phyloP scores from a whole-genome alignment of 805 yeast genomes.

The Hanseniaspora lachancei region DNA sequence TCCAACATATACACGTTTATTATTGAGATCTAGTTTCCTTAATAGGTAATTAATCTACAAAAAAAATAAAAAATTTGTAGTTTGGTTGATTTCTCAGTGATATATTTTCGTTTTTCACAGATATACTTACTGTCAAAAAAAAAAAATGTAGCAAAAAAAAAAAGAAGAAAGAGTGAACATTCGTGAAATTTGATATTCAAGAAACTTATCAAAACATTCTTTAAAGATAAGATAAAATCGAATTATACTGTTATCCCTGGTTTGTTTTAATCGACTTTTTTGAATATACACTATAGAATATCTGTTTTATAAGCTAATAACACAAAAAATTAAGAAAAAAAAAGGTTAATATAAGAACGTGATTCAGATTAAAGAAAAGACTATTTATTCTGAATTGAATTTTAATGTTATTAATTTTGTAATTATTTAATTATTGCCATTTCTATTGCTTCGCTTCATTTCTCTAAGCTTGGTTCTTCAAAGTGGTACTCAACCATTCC shows the following conservation, averaged over 20 bases:
- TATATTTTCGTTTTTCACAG: no score
- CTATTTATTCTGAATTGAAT: neutral
- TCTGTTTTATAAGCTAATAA: neutral
- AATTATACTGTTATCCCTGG: no score
- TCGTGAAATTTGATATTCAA: no score
- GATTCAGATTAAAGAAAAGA: neutral
- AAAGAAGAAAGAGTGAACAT: no score
- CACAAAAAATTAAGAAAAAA: neutral
- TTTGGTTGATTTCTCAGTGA: no score
- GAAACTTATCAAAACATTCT: no score
- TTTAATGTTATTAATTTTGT: neutral
- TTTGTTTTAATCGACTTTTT: no score
- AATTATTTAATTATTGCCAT: neutral
- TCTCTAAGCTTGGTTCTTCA: conserved; percentile 45
- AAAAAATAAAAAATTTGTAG: neutral
- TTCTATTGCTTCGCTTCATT: neutral
- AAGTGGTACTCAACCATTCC: conserved; percentile 88
- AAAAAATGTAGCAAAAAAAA: no score
- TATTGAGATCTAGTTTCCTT: no score
- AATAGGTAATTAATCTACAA: neutral
- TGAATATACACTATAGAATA: no score
- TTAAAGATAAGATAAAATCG: no score
- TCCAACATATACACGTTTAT: neutral
- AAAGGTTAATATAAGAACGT: neutral
- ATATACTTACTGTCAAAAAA: no score